Base-by-base conservation (phyloP, 805 yeast species). In the Pichia scutulata region DNA sequence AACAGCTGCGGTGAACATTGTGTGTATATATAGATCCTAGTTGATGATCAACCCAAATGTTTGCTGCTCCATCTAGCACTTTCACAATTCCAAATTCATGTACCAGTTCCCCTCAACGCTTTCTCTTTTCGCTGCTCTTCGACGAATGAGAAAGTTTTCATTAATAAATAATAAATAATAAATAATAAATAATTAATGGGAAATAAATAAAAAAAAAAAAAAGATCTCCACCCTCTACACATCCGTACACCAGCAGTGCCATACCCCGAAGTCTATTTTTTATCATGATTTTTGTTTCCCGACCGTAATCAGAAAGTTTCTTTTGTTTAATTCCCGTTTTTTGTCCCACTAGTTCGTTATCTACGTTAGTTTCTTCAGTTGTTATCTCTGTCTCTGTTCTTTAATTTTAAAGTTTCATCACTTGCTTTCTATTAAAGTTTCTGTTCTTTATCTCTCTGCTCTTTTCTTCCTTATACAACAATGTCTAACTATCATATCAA, bases 401-500 rank as follows among this genome's bases (percentile, higher is more conserved):
- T 13, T 28, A 13, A 24, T 24, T 8, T 24, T 24, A 6, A 24
- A 24, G 5, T 24, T 12, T 28, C 14, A 13, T 13, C n/a, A n/a
- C n/a, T n/a, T n/a, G n/a, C n/a, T n/a, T n/a, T n/a, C n/a, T n/a
- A n/a, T n/a, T n/a, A n/a, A n/a, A n/a, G n/a, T 39, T 39, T 39
- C 7, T 24, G 19, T 10, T 10, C 24, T 19, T 19, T 12, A 5
- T n/a, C 8, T 10, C 6, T n/a, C 43, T 41, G 2, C 14, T n/a
- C 10, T 21, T 16, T 21, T 39, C 16, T 39, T 21, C 10, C 43
- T 18, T 9, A 3, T 12, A 16, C 39, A n/a, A 25, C 33, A 41
- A 26, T 26, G 36, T 18, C 44, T 23, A 21, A 42, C 16, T 53
- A 47, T 39, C 44, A 39, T 33, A 37, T 55, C 18, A 49, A 84